Conservation (phyloP, 345 rosid species). For the Dimocarpus longan region DNA sequence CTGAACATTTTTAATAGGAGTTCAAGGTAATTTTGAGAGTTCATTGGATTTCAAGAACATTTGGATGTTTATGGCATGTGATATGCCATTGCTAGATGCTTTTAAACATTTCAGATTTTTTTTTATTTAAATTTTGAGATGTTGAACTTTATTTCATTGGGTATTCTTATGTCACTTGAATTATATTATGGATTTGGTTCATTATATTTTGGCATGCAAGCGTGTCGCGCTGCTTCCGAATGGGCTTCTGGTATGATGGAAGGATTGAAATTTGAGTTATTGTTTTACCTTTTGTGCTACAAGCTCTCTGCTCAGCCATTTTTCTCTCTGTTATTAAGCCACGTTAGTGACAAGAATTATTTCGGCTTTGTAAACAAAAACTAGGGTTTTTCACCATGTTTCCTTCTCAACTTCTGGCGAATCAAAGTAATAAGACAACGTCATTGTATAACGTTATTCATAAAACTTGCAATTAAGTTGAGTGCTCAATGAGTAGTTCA, state of each 20-base stretch:
- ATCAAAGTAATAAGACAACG: no score
- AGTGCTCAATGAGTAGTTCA: no score
- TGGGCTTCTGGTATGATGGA: no score
- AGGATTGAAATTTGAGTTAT: no score
- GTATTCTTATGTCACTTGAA: not conserved
- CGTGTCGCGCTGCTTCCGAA: not conserved
- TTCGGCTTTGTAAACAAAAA: no score
- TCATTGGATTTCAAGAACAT: not conserved
- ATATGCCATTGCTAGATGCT: not conserved
- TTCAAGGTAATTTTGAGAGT: slow-evolving; percentile 14
- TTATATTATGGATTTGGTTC: not conserved
- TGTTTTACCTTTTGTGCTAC: not conserved
- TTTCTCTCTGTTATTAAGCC: no score
- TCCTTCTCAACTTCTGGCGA: no score
- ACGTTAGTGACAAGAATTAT: no score
- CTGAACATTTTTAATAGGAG: slow-evolving; percentile 12
- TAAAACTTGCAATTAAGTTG: no score
- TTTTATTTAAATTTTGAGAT: not conserved
- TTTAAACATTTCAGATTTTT: slow-evolving; percentile 2
- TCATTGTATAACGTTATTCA: no score
- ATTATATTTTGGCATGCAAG: not conserved
- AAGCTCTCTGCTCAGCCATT: not conserved
- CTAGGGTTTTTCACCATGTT: no score
- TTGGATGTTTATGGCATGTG: slow-evolving; percentile 8
- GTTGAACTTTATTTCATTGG: not conserved